These are phyloP conservation scores for Rubia yunnanensis DNA, from an alignment of 257 asterid species.

Conservation along the genomic window DNA sequence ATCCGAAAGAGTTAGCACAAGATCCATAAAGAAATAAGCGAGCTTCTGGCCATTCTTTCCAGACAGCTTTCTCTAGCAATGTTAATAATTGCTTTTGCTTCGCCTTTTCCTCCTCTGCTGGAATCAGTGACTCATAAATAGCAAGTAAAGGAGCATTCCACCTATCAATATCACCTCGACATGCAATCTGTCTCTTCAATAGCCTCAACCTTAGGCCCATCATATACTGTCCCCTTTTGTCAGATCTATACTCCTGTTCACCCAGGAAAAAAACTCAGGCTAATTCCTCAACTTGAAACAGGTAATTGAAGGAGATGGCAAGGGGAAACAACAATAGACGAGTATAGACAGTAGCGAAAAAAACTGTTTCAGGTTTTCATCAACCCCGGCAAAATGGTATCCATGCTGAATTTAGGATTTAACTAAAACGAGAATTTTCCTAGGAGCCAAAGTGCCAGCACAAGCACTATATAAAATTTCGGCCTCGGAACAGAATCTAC, in stretches of 20 bases:
- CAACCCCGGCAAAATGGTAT: background rate
- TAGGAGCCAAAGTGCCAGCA: background rate
- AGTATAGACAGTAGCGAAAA: background rate
- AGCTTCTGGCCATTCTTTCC: conserved; percentile 83
- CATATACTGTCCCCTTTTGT: conserved; percentile 68
- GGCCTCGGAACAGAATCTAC: background rate
- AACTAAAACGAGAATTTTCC: background rate
- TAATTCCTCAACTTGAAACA: background rate
- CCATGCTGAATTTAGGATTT: background rate
- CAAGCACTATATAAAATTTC: background rate
- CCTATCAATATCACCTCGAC: conserved; percentile 52
- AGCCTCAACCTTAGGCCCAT: conserved; percentile 70
- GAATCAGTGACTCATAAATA: conserved; percentile 68
- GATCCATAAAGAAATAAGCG: conserved; percentile 78
- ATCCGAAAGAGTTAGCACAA: conserved; percentile 95
- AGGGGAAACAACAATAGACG: conserved; percentile 3
- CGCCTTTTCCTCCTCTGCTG: conserved; percentile 77
- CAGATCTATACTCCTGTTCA: conserved; percentile 81
- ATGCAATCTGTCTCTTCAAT: conserved; percentile 35
- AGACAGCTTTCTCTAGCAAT: conserved; percentile 52
- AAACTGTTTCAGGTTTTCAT: background rate
- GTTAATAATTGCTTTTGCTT: conserved; percentile 71
- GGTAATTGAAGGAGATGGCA: background rate
- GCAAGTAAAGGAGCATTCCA: conserved; percentile 43
- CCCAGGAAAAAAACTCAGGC: background rate